phyloP scores from a whole-genome alignment of 164 flowering plant genomes.

The Nelumbo lutea region DNA sequence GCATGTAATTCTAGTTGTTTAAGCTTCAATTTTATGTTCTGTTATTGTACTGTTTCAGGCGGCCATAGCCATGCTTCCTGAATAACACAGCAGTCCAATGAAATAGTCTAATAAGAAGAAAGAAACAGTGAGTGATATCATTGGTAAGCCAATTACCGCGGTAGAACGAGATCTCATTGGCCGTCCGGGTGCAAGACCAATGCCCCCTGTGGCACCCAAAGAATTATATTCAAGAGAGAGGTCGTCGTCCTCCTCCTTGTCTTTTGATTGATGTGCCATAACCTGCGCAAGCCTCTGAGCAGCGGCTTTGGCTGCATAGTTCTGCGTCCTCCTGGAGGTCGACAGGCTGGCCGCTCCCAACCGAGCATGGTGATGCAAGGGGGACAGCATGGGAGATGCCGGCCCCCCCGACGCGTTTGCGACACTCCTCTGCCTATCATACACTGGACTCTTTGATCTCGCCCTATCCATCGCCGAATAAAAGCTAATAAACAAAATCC shows the following conservation, averaged over 20 bases:
- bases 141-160: slow-evolving; percentile 29
- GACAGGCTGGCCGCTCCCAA: slow-evolving; percentile 44
- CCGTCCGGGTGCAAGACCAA: slow-evolving; percentile 52
- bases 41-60: background rate
- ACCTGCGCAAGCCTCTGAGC: slow-evolving; percentile 88
- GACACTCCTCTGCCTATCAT: slow-evolving; percentile 37
- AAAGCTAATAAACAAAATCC: background rate
- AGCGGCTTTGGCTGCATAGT: slow-evolving; percentile 68
- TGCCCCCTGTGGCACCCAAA: slow-evolving; percentile 24
- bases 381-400: slow-evolving; percentile 42
- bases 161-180: slow-evolving; percentile 42
- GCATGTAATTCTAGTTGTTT: background rate
- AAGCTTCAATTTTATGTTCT: background rate
- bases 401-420: slow-evolving; percentile 25
- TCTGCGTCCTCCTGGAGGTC: slow-evolving; percentile 46
- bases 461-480: slow-evolving; percentile 31
- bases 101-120: background rate
- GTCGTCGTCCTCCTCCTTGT: slow-evolving; percentile 55
- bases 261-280: slow-evolving; percentile 59
- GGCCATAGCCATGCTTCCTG: background rate
- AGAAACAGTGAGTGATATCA: background rate
- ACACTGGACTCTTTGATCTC: slow-evolving; percentile 25
- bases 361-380: slow-evolving; percentile 50
- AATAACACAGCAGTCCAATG: background rate
- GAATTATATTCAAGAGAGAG: slow-evolving; percentile 35